Percentiles rank a stretch among this genome's conserved stretches.
Evolutionary conservation across 225 moss, liverwort and hornwort species (phyloP).

Genomic region (Pseudisothecium myosuroides): DNA sequence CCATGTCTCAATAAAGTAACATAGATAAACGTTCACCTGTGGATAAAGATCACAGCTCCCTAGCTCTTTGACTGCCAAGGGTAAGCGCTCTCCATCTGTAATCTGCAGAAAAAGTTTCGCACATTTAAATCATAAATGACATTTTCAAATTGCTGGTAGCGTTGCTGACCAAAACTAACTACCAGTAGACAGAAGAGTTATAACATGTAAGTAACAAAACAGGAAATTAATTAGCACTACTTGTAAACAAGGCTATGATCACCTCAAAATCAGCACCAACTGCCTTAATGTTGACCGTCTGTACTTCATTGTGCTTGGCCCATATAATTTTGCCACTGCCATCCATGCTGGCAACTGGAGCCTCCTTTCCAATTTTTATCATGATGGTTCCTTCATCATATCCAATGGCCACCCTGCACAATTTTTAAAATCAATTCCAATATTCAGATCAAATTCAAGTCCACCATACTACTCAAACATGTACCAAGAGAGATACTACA

Average conservation of each 20-base stretch:
- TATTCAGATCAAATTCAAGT: background rate
- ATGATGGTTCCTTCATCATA: conserved; percentile 99
- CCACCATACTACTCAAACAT: background rate
- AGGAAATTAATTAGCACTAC: background rate
- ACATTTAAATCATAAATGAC: background rate
- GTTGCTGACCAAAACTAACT: background rate
- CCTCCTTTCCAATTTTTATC: conserved; percentile 96
- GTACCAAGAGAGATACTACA: background rate
- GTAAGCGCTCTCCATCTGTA: conserved; percentile 94
- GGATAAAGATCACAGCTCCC: conserved; percentile 99
- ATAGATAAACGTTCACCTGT: conserved; percentile 42
- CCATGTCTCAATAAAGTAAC: background rate
- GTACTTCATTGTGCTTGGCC: conserved; percentile 98
- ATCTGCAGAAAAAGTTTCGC: conserved; percentile 30
- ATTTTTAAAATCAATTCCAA: background rate
- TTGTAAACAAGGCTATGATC: background rate
- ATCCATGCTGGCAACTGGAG: conserved; percentile 98
- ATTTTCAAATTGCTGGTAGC: background rate
- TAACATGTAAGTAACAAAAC: background rate
- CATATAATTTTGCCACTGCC: conserved; percentile 94
- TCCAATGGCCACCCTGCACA: conserved; percentile 85
- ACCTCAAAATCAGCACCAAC: conserved; percentile 97
- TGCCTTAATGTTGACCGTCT: conserved; percentile 94
- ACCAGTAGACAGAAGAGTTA: background rate
- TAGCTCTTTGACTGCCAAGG: conserved; percentile 90